Evolutionary conservation across 345 rosid species (phyloP), one percentile per base, ranked within the genome.

Genomic region (Lagerstroemia speciosa): DNA sequence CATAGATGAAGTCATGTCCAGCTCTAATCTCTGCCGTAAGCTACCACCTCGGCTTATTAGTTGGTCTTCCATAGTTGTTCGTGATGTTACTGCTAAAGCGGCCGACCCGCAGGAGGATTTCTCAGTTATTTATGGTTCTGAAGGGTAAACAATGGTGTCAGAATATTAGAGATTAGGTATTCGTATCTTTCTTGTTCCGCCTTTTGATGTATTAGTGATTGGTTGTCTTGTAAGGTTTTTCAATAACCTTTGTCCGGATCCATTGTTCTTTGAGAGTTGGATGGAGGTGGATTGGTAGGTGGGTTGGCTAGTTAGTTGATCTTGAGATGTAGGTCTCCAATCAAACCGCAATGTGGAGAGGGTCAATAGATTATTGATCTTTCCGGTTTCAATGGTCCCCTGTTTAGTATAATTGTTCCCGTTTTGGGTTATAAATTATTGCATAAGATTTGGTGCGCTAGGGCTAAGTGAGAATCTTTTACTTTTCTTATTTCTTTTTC

Each of bases 281-380:
- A 45, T 29, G 67, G 27, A 69, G 69, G 69, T 65, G 6, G 74
- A 64, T 71, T 33, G 74, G 63, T 63, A 34, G 62, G 52, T 40
- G 52, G 27, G n/a, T n/a, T n/a, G 53, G 34, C 46, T 29, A 33
- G 67, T 66, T 52, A 48, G 53, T 53, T 24, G 68, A 71, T 63
- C 45, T 45, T 46, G 34, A 71, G 45, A 71, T n/a, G 41, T 32
- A 43, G 0, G 27, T 17, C 15, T 71, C 40, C 17, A 2, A 61
- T 69, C n/a, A 37, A 14, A 41, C 46, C 43, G 11, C 24, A 26
- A 41, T 45, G 36, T 36, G 68, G 73, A 27, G 38, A 27, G 36
- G 46, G 62, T 24, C 45, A 19, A 29, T 34, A 24, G 33, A 2
- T 58, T 58, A 58, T 58, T 30, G 33, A 27, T 8, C 63, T 30